These are phyloP conservation scores for Breynia disticha DNA, from an alignment of 441 rosid genomes.

Conservation along the genomic window DNA sequence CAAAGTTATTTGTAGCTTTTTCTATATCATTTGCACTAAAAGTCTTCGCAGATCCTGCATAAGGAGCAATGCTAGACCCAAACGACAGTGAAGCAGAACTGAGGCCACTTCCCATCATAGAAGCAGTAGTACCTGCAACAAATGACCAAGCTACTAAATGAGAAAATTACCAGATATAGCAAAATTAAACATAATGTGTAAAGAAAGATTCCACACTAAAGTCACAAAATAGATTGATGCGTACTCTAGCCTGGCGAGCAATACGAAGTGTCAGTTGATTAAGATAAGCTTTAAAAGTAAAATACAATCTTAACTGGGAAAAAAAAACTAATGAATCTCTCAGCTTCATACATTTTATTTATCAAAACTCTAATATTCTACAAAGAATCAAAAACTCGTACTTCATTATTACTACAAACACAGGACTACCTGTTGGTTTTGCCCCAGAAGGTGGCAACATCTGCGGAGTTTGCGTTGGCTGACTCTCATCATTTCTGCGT, in stretches of 20 bases:
- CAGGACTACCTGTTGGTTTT: slow-evolving; percentile 49
- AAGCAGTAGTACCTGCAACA: slow-evolving; percentile 52
- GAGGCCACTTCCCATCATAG: slow-evolving; percentile 51
- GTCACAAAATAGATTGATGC: too few species aligned
- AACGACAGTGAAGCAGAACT: slow-evolving; percentile 75
- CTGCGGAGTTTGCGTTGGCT: slow-evolving; percentile 29
- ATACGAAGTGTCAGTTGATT: too few species aligned
- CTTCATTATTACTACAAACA: too few species aligned
- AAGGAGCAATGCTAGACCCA: slow-evolving; percentile 76
- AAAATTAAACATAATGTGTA: too few species aligned
- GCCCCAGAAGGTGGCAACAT: slow-evolving; percentile 39
- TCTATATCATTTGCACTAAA: slow-evolving; percentile 64
- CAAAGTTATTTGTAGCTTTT: slow-evolving; percentile 77
- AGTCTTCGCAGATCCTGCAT: slow-evolving; percentile 81
- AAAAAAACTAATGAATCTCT: too few species aligned
- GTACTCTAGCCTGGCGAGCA: too few species aligned
- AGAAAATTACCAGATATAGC: neutral
- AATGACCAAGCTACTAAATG: slow-evolving; percentile 1
- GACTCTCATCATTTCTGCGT: slow-evolving; percentile 29
- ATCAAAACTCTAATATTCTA: too few species aligned
- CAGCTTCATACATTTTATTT: too few species aligned
- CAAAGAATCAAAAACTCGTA: too few species aligned
- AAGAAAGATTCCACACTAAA: too few species aligned
- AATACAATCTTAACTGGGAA: too few species aligned
- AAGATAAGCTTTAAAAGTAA: too few species aligned